Evolutionary conservation across 305 asterid species (phyloP).

Genomic region (Fraxinus nigra): DNA sequence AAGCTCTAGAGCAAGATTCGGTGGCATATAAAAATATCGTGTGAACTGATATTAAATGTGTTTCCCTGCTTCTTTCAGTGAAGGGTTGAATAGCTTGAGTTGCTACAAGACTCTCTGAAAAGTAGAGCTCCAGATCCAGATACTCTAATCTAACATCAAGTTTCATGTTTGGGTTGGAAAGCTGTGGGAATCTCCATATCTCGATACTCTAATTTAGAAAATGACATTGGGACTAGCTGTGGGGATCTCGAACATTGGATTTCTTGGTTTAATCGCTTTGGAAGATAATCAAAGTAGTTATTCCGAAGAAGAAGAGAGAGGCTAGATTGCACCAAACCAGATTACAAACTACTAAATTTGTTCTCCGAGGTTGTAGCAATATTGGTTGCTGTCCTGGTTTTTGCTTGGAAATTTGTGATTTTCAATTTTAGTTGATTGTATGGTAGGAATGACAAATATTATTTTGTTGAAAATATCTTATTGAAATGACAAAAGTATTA

Average conservation of each 20-base stretch:
- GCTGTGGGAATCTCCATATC: too few relatives aligned
- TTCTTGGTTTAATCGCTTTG: constrained; percentile 25
- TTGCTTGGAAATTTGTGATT: too few relatives aligned
- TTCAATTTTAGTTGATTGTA: too few relatives aligned
- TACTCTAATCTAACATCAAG: constrained; percentile 50
- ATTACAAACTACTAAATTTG: too few relatives aligned
- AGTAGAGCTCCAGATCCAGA: constrained; percentile 54
- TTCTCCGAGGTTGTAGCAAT: too few relatives aligned
- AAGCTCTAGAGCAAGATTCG: constrained; percentile 51
- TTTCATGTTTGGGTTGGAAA: constrained; percentile 31
- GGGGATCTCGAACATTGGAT: constrained; percentile 59
- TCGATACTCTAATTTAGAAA: constrained; percentile 42
- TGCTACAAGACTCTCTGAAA: constrained; percentile 39
- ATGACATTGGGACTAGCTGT: constrained; percentile 45
- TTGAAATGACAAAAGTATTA: too few relatives aligned
- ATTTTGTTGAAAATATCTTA: too few relatives aligned
- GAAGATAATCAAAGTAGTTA: constrained; percentile 52
- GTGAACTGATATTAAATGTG: constrained; percentile 38
- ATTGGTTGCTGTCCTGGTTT: too few relatives aligned
- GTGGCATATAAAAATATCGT: constrained; percentile 48
- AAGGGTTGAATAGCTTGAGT: constrained; percentile 55
- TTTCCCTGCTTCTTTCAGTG: constrained; percentile 41
- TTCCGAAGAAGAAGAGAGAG: constrained; percentile 60
- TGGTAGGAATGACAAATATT: too few relatives aligned
- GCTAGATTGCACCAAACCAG: constrained; percentile 9